Conservation (phyloP, 1,284 basidiomycete genomes). For the Apiotrichum montevideense region DNA sequence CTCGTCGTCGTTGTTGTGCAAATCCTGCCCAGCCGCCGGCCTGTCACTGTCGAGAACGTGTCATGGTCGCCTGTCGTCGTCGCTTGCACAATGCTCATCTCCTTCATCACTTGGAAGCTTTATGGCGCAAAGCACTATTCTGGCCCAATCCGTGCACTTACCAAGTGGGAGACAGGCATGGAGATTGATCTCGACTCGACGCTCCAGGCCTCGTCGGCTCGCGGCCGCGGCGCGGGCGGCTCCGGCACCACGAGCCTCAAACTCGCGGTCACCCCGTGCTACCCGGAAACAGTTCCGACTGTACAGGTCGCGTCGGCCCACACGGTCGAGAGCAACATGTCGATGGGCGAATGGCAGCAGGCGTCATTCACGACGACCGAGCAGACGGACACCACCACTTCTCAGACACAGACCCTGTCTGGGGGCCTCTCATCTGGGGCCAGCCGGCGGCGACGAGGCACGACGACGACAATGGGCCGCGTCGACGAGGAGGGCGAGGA, state of each 20-base stretch:
- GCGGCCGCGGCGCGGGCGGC: neutral
- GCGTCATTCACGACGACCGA: conserved; percentile 1
- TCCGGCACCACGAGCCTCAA: conserved; percentile 3
- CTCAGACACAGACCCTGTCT: neutral
- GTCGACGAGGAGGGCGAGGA: neutral
- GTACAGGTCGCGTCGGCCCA: conserved; percentile 5
- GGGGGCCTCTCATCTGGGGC: neutral
- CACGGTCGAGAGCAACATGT: conserved; percentile 2
- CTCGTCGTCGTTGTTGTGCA: conserved; percentile 31
- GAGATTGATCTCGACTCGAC: conserved; percentile 38
- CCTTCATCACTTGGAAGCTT: conserved; percentile 24
- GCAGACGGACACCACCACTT: no score
- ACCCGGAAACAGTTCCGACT: neutral
- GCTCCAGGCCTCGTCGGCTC: conserved; percentile 9
- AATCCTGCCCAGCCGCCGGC: conserved; percentile 30
- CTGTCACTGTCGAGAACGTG: conserved; percentile 32
- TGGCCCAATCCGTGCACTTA: conserved; percentile 44
- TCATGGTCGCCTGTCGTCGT: conserved; percentile 43
- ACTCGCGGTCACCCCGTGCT: conserved; percentile 7
- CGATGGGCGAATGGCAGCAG: conserved; percentile 10
- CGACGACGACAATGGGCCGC: neutral
- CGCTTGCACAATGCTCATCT: conserved; percentile 31
- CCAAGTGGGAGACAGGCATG: conserved; percentile 46
- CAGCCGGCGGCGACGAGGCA: neutral
- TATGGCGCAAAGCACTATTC: conserved; percentile 35